These are phyloP conservation scores for Jaapia argillacea DNA, from an alignment of 768 basidiomycete genomes.

Conservation along the genomic window DNA sequence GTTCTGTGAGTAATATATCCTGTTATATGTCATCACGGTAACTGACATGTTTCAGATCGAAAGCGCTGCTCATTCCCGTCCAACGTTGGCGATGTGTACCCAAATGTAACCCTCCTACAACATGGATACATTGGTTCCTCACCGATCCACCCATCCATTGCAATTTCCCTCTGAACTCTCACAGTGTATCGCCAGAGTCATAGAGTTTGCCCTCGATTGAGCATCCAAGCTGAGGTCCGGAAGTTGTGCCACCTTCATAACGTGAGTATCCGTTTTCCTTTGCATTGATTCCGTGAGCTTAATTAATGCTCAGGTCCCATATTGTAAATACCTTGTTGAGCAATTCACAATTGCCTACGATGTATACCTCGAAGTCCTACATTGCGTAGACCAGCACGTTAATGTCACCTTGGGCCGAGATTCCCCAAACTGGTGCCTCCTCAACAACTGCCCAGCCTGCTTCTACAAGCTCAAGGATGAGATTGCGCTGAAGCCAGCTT, in stretches of 20 bases:
- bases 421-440: constrained; percentile 13
- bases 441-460: constrained; percentile 17
- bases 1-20: too few species aligned
- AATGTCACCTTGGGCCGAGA: constrained; percentile 9
- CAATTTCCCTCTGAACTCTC: too few species aligned
- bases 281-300: neutral
- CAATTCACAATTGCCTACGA: constrained; percentile 19
- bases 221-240: constrained; percentile 11
- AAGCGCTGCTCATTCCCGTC: too few species aligned
- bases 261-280: constrained; percentile 4
- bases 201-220: constrained; percentile 15
- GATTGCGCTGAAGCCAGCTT: constrained; percentile 2
- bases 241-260: constrained; percentile 11
- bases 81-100: too few species aligned
- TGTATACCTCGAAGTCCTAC: constrained; percentile 16
- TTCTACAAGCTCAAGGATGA: constrained; percentile 12
- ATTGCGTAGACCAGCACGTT: constrained; percentile 7
- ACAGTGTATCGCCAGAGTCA: constrained; percentile 15
- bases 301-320: constrained; percentile 1
- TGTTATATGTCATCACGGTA: too few species aligned
- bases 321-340: neutral
- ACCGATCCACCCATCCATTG: too few species aligned
- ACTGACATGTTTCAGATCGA: too few species aligned
- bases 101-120: too few species aligned
- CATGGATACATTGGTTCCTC: too few species aligned